Percentiles rank a stretch among this genome's conserved stretches.
These are phyloP conservation scores for Rhododendron henanense DNA, from an alignment of 148 eudicot species.

Conservation along the genomic window DNA sequence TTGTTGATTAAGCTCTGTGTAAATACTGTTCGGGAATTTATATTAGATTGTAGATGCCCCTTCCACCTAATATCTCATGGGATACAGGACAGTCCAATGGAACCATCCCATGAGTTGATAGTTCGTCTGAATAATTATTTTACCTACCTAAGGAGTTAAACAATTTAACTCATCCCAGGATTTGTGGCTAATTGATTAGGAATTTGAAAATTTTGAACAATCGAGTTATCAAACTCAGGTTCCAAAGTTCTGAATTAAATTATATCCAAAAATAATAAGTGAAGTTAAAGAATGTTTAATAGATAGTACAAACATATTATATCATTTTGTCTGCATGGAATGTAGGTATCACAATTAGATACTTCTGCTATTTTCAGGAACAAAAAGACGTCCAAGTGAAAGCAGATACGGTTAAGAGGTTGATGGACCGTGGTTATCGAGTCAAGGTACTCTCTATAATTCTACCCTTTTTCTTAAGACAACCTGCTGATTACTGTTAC, in stretches of 20 bases:
- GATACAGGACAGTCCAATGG: not conserved
- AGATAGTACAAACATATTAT: too few species aligned
- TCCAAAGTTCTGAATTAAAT: not conserved
- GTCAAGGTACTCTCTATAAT: conserved; percentile 51
- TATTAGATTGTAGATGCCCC: not conserved
- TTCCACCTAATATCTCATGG: not conserved
- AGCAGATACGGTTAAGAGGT: conserved; percentile 57
- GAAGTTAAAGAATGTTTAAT: not conserved
- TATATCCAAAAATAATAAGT: not conserved
- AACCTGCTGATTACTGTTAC: not conserved
- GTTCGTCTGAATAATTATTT: not conserved
- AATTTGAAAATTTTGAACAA: not conserved
- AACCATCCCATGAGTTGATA: not conserved
- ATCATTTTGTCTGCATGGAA: not conserved
- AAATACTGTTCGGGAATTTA: not conserved
- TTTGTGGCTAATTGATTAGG: not conserved
- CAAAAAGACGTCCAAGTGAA: conserved; percentile 67
- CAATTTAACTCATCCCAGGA: not conserved
- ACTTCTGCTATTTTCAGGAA: conserved; percentile 38
- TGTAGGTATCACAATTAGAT: not conserved
- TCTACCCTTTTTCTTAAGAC: not conserved
- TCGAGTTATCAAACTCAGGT: not conserved
- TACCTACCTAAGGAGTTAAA: not conserved
- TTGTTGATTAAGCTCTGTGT: not conserved
- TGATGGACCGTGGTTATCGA: conserved; percentile 78